Evolutionary conservation across 345 rosid species (phyloP).

Genomic region (Carallia pectinifolia): DNA sequence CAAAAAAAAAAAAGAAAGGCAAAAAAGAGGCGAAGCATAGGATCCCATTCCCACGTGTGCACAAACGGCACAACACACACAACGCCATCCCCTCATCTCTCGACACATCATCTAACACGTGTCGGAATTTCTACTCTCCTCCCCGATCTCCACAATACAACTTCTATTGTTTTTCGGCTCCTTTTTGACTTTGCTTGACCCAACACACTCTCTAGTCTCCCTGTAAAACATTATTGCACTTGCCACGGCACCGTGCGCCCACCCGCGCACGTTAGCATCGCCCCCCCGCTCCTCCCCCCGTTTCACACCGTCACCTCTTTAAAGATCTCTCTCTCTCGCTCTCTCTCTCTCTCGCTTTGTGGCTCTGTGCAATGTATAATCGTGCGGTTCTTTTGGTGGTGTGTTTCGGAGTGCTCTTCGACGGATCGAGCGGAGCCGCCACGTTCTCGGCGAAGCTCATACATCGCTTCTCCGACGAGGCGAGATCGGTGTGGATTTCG

Average conservation of each 20-base stretch:
- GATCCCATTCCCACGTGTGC: not conserved
- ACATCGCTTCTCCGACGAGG: slow-evolving; percentile 31
- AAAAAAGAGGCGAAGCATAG: not conserved
- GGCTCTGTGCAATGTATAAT: not conserved
- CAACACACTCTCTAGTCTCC: no score
- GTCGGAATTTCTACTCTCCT: not conserved
- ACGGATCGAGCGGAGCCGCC: slow-evolving; percentile 6
- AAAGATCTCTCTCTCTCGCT: not conserved
- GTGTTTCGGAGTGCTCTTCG: not conserved
- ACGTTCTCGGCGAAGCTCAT: slow-evolving; percentile 33
- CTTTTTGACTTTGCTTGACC: no score
- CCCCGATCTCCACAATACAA: not conserved
- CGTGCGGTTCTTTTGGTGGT: not conserved
- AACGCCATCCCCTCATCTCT: not conserved
- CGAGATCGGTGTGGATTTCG: slow-evolving; percentile 13
- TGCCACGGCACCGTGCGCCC: not conserved
- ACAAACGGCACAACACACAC: no score
- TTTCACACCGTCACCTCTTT: not conserved
- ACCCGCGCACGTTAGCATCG: slow-evolving; percentile 5
- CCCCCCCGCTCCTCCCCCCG: not conserved
- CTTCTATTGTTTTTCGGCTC: not conserved
- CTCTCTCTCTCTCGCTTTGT: not conserved
- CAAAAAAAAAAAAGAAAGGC: no score
- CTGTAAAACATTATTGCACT: not conserved
- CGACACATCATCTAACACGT: not conserved